A percentile compares a stretch with the other conserved stretches of the same genome.
Conservation (phyloP, 805 yeast genomes). For the Starmerella etchellsii region DNA sequence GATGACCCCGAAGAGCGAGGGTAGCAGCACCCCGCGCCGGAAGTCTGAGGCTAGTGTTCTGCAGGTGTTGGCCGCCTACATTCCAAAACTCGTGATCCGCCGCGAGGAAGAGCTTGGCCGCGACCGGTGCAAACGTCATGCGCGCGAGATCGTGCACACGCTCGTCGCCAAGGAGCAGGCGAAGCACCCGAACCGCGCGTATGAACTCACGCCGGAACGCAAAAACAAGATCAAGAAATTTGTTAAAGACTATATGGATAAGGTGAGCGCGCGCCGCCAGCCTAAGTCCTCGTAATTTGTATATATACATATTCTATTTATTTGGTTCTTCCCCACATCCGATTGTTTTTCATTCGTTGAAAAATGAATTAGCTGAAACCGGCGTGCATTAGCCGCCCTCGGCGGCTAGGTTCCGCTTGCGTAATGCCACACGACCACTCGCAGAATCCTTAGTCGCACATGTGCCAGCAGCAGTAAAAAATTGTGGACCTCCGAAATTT, state of each 20-base stretch:
- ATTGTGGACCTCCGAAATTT: too few species aligned
- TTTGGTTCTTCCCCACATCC: too few species aligned
- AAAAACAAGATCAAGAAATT: slow-evolving; percentile 56
- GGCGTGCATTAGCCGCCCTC: background rate
- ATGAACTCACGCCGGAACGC: slow-evolving; percentile 50
- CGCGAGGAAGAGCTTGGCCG: slow-evolving; percentile 56
- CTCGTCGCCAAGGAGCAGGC: slow-evolving; percentile 51
- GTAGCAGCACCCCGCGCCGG: background rate
- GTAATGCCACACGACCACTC: too few species aligned
- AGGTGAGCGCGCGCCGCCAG: slow-evolving; percentile 17
- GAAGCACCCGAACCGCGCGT: slow-evolving; percentile 26
- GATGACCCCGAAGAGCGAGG: background rate
- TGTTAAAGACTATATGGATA: slow-evolving; percentile 29
- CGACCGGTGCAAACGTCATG: slow-evolving; percentile 61
- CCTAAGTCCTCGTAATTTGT: too few species aligned
- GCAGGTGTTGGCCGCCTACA: slow-evolving; percentile 47
- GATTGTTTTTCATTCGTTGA: too few species aligned
- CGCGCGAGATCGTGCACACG: slow-evolving; percentile 59
- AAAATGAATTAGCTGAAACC: too few species aligned
- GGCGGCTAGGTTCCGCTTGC: background rate
- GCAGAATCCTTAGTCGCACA: too few species aligned
- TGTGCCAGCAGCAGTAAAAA: too few species aligned
- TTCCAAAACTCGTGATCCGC: slow-evolving; percentile 66
- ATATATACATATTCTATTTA: too few species aligned
- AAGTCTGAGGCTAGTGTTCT: background rate